Evolutionary conservation across 2,329 filamentous ascomycete species (phyloP), one percentile per base, ranked within the genome.

Genomic region (Zymoseptoria brevis): DNA sequence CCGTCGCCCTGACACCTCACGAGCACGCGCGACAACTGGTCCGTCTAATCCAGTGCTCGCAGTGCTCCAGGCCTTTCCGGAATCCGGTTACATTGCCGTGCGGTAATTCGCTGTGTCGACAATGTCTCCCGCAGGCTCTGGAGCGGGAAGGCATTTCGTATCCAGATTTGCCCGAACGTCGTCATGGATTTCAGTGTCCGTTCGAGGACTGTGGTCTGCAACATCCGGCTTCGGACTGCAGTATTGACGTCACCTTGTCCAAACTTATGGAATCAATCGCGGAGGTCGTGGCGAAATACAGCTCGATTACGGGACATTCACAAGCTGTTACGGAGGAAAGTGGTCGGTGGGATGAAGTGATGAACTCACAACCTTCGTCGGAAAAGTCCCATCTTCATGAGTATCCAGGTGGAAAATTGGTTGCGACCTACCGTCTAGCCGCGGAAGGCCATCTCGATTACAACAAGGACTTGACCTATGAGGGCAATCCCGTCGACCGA

Each of bases 61-160:
- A 82, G 62, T 96, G 92, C 73, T 89, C 86, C 3, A 78, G 77
- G 50, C 86, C 87, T 1, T 77, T 94, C 29, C 79, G 75, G 52
- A 79, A 83, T 8, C 89, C 91, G 4, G 80, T 90, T 58, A 88
- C 88, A 0, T 77, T 96, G 4, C 90, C 91, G 4, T 96, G 92
- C 71, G 90, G 91, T 26, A 84, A 87, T 69, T 87, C 86, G 9
- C 74, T 96, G 9, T 96, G 92, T 75, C 85, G 82, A 68, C 73
- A 74, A 54, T 96, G 92, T 73, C 75, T 96, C 1, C 91, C 91
- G 1, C 75, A 82, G 53, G 75, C 85, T 2, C 82, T 87, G 67
- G 72, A 79, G 16, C 83, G 90, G 51, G 77, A 78, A 53, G 84
- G 89, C 62, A 88, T 96, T 59, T 87, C 89, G 1, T 96, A 93